Evolutionary conservation across 345 rosid species (phyloP), one percentile per base, ranked within the genome.

Genomic region (Clausena lansium): DNA sequence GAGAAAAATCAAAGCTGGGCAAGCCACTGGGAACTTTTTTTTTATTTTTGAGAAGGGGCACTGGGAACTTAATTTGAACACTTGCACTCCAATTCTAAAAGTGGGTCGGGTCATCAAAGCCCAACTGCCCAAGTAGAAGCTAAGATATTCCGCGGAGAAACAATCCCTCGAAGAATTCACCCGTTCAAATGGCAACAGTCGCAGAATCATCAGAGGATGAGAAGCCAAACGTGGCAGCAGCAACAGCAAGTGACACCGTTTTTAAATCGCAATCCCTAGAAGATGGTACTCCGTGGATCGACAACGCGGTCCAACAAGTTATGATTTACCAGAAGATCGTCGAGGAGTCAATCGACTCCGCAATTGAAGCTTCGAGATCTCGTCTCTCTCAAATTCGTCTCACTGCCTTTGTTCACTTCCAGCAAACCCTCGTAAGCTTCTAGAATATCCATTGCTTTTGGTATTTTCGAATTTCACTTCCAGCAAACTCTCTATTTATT

Each of bases 261-360:
- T 73, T 71, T 6, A 69, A 67, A 55, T 80, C 90, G 77, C 86
- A 84, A 77, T 24, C 85, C 75, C 79, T 84, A 14, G 90, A 87
- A 71, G 83, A 86, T 78, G 85, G 81, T 5, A 72, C 87, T 54
- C 89, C 91, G 33, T 96, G 97, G 99, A 86, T 90, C 75, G 97
- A 90, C 28, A 81, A 87, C 77, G 89, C 94, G 22, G 68, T 89
- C 81, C 87, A 86, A 67, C 95, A 92, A 71, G 91, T 89, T 68
- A 79, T 86, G 54, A 79, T 87, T 32, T 90, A 90, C 86, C 90
- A 84, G 78, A 89, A 85, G 70, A 86, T 83, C 50, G 73, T 88
- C 41, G 35, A 80, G 22, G 88, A 88, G 76, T 82, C 86, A 24
- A 24, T 87, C 38, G 91, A 91, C 76, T 84, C 85, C 20, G 71